These are phyloP conservation scores for Orbilia ellipsospora DNA, from an alignment of 2,329 filamentous ascomycete species.

Conservation along the genomic window DNA sequence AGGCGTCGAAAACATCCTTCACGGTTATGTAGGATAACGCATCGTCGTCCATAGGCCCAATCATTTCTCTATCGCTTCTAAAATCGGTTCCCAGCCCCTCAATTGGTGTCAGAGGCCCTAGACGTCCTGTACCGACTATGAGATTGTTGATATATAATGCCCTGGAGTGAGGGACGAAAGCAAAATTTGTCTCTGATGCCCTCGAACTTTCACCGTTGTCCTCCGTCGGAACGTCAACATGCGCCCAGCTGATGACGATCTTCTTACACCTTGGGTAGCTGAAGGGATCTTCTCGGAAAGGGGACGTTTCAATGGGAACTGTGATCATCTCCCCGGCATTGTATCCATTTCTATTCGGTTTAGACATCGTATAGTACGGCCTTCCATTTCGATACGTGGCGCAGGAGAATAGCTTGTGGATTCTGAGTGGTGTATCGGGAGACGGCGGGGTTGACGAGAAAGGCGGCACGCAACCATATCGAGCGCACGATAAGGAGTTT, in stretches of 20 bases:
- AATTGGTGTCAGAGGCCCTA: not conserved
- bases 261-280: slow-evolving; percentile 19
- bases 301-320: slow-evolving; percentile 10
- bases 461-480: slow-evolving; percentile 8
- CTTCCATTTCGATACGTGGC: slow-evolving; percentile 20
- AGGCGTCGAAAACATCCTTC: slow-evolving; percentile 22
- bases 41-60: not conserved
- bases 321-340: not conserved
- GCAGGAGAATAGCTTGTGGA: slow-evolving; percentile 21
- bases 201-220: not conserved
- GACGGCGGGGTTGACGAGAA: not conserved
- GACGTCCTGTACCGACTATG: slow-evolving; percentile 22
- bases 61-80: not conserved
- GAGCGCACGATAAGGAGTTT: slow-evolving; percentile 13
- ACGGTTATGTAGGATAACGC: slow-evolving; percentile 11
- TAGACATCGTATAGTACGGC: slow-evolving; percentile 9
- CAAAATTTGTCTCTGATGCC: not conserved
- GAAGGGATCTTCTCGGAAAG: slow-evolving; percentile 22
- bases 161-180: not conserved
- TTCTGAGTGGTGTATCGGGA: not conserved
- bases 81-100: not conserved
- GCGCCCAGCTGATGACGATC: slow-evolving; percentile 29
- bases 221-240: slow-evolving; percentile 2
- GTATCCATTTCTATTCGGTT: not conserved
- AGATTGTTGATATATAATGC: slow-evolving; percentile 33